Conservation (phyloP, 805 yeast species). For the Myxozyma monticola region DNA sequence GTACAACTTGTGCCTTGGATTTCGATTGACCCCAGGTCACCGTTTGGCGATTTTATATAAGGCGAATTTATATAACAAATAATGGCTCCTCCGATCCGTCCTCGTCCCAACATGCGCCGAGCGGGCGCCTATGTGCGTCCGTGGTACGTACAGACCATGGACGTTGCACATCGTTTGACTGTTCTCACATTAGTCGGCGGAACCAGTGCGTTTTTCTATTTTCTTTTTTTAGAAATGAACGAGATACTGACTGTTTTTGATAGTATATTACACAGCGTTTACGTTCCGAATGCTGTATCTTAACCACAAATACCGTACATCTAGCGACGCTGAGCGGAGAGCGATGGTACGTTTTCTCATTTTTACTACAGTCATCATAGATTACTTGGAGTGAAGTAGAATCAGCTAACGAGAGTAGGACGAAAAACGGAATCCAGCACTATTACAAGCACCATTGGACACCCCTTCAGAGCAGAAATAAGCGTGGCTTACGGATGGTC, state of each 20-base stretch:
- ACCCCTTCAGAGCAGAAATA: too few relatives aligned
- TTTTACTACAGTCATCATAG: too few relatives aligned
- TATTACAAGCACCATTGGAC: too few relatives aligned
- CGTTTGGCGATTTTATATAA: too few relatives aligned
- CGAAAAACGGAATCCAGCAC: too few relatives aligned
- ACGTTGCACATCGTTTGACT: constrained; percentile 69
- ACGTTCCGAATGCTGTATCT: constrained; percentile 17
- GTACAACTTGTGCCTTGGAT: too few relatives aligned
- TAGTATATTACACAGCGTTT: constrained; percentile 21
- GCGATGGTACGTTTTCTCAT: constrained; percentile 5
- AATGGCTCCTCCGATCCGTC: too few relatives aligned
- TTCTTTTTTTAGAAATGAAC: background rate
- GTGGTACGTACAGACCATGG: constrained; percentile 75
- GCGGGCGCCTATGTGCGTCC: constrained; percentile 42
- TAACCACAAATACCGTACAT: constrained; percentile 17
- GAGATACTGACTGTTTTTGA: background rate
- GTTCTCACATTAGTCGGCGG: constrained; percentile 65
- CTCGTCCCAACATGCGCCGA: constrained; percentile 8
- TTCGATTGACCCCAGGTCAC: too few relatives aligned
- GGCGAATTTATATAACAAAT: too few relatives aligned
- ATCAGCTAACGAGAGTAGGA: background rate
- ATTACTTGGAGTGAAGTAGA: too few relatives aligned
- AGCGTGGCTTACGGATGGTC: too few relatives aligned
- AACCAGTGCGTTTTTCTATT: constrained; percentile 38
- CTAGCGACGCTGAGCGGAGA: constrained; percentile 6